A percentile compares a stretch with the other conserved stretches of the same genome.
Conservation (phyloP, 2,329 filamentous ascomycete species). For the Cucurbitaria berberidis region DNA sequence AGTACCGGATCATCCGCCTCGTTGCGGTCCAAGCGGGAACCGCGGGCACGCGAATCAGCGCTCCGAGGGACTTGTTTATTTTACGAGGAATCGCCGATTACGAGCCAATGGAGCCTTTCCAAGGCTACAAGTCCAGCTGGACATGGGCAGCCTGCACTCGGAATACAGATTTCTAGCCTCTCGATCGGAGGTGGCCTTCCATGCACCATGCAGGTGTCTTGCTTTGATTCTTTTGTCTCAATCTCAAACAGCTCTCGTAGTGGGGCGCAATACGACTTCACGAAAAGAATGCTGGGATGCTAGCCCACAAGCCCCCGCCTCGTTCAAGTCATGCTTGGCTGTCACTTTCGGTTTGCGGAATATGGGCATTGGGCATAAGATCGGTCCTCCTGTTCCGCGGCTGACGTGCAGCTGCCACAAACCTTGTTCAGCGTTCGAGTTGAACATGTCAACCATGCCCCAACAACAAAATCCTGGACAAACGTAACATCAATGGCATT, state of each 20-base stretch:
- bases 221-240: constrained; percentile 12
- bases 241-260: constrained; percentile 21
- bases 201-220: neutral
- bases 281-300: constrained; percentile 27
- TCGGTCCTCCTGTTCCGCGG: constrained; percentile 37
- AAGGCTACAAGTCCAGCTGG: constrained; percentile 23
- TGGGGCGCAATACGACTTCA: constrained; percentile 20
- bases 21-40: constrained; percentile 28
- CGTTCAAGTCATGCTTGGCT: constrained; percentile 23
- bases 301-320: constrained; percentile 23
- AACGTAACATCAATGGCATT: neutral
- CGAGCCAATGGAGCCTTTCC: constrained; percentile 29
- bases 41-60: constrained; percentile 37
- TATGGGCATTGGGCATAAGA: constrained; percentile 40
- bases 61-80: constrained; percentile 33
- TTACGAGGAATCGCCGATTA: constrained; percentile 35
- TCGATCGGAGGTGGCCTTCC: constrained; percentile 15
- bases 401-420: constrained; percentile 34
- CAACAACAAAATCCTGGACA: neutral
- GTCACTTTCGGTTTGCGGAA: constrained; percentile 26
- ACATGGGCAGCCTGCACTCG: constrained; percentile 20
- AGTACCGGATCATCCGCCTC: constrained; percentile 39
- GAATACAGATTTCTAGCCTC: constrained; percentile 11
- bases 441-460: neutral
- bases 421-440: constrained; percentile 20